phyloP scores from a whole-genome alignment of 441 rosid species.

The Syzygium syzygioides region DNA sequence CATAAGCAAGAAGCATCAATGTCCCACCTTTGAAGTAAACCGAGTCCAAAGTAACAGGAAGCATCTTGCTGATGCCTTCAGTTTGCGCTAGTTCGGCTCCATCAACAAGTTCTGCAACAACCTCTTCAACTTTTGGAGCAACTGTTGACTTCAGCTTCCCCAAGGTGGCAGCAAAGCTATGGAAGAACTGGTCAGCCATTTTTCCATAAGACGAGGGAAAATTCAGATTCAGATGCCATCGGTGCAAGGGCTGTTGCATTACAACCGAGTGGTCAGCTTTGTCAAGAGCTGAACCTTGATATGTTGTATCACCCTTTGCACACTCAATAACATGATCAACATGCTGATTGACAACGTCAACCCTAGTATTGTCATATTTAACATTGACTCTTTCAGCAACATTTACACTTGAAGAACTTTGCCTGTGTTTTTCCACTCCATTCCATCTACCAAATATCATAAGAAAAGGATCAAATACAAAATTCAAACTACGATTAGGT shows the following conservation, averaged over 20 bases:
- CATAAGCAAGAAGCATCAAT: constrained; percentile 80
- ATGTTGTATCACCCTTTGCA: constrained; percentile 20
- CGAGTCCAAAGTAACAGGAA: constrained; percentile 90
- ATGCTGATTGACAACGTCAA: constrained; percentile 21
- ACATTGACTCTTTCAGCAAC: constrained; percentile 21
- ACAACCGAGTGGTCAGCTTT: constrained; percentile 33
- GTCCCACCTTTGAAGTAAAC: constrained; percentile 90
- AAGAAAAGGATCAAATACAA: constrained; percentile 56
- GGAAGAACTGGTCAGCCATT: constrained; percentile 28
- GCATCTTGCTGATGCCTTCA: constrained; percentile 57
- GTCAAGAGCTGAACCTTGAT: constrained; percentile 22
- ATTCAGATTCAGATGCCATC: constrained; percentile 24
- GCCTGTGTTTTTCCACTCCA: constrained; percentile 26
- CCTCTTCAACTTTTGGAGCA: constrained; percentile 52
- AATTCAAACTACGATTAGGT: constrained; percentile 20
- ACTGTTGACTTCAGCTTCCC: constrained; percentile 38
- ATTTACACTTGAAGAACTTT: constrained; percentile 23
- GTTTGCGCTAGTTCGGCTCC: constrained; percentile 46
- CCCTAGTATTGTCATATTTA: constrained; percentile 21
- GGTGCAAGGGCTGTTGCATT: constrained; percentile 22
- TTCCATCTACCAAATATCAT: constrained; percentile 39
- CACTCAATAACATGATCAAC: constrained; percentile 22
- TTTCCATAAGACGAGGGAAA: constrained; percentile 31
- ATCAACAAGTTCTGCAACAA: constrained; percentile 57
- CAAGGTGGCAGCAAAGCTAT: constrained; percentile 30